Conservation (phyloP, 371 early-diverging fungal species). For the Rhizomucor miehei region DNA sequence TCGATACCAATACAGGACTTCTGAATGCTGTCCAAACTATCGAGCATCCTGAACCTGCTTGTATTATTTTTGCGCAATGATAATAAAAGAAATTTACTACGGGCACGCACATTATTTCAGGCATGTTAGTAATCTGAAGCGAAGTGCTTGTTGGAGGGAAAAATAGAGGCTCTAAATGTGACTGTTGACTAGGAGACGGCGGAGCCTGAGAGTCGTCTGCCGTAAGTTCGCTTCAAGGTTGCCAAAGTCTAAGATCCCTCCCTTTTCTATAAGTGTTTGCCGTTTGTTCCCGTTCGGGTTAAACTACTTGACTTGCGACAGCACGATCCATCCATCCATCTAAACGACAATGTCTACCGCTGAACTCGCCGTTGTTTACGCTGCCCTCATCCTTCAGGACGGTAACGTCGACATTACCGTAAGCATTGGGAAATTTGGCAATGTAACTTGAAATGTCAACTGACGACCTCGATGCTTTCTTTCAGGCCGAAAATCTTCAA, state of each 20-base stretch:
- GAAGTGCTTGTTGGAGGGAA: not conserved
- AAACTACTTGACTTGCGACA: not conserved
- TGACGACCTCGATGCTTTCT: not conserved
- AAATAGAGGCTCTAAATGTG: too few relatives aligned
- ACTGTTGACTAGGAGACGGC: not conserved
- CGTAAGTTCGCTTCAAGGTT: not conserved
- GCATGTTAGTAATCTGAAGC: not conserved
- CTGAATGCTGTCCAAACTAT: slow-evolving; percentile 22
- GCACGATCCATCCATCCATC: slow-evolving; percentile 25
- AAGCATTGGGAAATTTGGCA: slow-evolving; percentile 34
- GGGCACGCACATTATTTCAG: not conserved
- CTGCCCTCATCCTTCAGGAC: slow-evolving; percentile 97
- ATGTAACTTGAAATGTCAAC: not conserved
- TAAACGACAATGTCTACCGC: slow-evolving; percentile 43
- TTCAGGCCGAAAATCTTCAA: slow-evolving; percentile 94
- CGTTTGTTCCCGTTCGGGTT: not conserved
- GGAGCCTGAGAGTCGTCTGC: not conserved
- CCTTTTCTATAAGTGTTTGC: not conserved
- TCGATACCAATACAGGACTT: slow-evolving; percentile 27
- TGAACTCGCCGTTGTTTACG: slow-evolving; percentile 95
- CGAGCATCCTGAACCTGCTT: slow-evolving; percentile 34
- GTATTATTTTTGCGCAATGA: slow-evolving; percentile 27
- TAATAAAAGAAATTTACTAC: not conserved
- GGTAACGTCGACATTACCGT: slow-evolving; percentile 96
- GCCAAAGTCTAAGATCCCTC: not conserved